Conservation (phyloP, 2,329 filamentous ascomycete genomes). For the Apiospora arundinis region DNA sequence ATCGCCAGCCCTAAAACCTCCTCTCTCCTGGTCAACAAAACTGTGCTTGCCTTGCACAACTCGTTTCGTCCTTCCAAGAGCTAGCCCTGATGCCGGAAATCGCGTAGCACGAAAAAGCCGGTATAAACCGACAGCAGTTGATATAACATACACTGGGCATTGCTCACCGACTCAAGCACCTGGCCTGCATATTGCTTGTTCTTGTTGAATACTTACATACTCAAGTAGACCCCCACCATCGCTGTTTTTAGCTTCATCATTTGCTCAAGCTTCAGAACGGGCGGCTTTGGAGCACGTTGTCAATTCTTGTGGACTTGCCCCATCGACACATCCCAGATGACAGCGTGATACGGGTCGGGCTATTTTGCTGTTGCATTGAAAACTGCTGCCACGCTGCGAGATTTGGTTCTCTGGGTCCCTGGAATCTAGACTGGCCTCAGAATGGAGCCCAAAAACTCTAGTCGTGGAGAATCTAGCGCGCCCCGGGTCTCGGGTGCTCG, state of each 20-base stretch:
- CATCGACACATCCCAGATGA: neutral
- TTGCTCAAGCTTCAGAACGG: neutral
- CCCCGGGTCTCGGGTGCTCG: slow-evolving; percentile 33
- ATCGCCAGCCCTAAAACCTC: neutral
- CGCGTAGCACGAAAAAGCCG: neutral
- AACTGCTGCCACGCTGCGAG: neutral
- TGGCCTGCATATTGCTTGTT: neutral
- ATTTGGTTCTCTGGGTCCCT: neutral
- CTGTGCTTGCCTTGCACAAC: neutral
- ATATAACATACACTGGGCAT: neutral
- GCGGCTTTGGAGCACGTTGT: neutral
- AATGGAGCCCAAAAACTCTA: slow-evolving; percentile 25
- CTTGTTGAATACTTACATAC: neutral
- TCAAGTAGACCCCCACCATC: neutral
- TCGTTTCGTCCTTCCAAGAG: neutral
- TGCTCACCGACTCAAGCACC: neutral
- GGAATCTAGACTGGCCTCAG: slow-evolving; percentile 9
- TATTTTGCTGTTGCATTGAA: neutral
- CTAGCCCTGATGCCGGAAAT: neutral
- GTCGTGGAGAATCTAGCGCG: slow-evolving; percentile 25
- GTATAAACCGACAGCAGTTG: neutral
- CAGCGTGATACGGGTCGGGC: slow-evolving; percentile 7
- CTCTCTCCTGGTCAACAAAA: neutral
- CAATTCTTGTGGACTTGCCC: slow-evolving; percentile 10
- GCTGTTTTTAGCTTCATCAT: neutral